Evolutionary conservation across 441 rosid genomes (phyloP), one percentile per base, ranked within the genome.

Genomic region (Monsonia emarginata): DNA sequence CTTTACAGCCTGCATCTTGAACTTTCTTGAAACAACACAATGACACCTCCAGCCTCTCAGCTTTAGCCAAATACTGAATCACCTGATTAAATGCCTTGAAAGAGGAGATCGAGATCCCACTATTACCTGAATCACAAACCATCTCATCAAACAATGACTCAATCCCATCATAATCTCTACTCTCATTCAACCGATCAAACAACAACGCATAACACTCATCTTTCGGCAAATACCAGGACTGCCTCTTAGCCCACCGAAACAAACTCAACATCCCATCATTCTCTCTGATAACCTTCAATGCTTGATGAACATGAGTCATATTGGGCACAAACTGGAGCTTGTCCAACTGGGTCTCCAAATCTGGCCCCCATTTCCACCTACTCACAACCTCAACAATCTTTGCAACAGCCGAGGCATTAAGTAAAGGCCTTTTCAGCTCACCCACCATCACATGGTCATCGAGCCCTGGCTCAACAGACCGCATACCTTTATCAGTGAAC

Each of bases 331-430:
- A 93, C 66, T 88, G 98, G 44, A 93, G 79, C 72, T 82, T 88
- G 64, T 88, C 89, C 76, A 93, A 75, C 1, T 93, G 97, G 30
- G 79, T 85, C 80, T 93, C 98, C 68, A 93, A 72, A 76, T 90
- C 95, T 0, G 93, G 96, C 21, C 98, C 98, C 98, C 98, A 93
- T 79, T 83, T 90, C 97, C 98, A 93, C 80, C 97, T 82, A 81
- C 81, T 86, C 48, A 88, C 91, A 71, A 88, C 82, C 77, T 93
- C 98, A 66, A 88, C 93, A 66, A 90, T 84, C 84, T 93, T 90
- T 0, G 93, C 86, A 42, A 90, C 98, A 0, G 93, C 89, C 25
- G 87, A 85, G 61, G 88, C 82, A 76, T 88, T 90, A 77, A 82
- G 52, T 28, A 87, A 63, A 3, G 98, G 95, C 81, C 87, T 93